Conservation (phyloP, 352 stramenopile species). For the Phytopythium delawarense region DNA sequence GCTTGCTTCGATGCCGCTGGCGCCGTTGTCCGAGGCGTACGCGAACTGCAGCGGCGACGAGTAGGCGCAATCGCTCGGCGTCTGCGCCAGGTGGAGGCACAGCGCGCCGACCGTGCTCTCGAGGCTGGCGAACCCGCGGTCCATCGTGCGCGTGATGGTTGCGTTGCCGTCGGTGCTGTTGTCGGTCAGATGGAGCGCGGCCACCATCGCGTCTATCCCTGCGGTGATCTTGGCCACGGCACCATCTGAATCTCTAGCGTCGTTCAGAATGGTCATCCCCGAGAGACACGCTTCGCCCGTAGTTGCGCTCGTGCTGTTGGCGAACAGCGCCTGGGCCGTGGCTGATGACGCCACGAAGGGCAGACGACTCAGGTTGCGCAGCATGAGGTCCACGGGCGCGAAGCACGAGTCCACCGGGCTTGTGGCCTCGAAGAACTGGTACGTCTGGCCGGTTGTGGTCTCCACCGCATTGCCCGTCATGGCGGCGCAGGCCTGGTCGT, state of each 20-base stretch:
- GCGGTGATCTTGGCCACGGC: conserved; percentile 5
- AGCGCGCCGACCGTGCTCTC: neutral
- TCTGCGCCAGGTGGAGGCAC: conserved; percentile 7
- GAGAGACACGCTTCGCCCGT: conserved; percentile 8
- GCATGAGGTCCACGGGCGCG: conserved; percentile 27
- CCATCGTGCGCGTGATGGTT: conserved; percentile 4
- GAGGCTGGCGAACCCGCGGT: conserved; percentile 12
- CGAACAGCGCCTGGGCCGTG: conserved; percentile 3
- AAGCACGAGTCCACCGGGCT: conserved; percentile 30
- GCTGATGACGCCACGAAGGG: conserved; percentile 13
- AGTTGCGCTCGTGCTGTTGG: conserved; percentile 3
- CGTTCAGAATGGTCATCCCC: conserved; percentile 11
- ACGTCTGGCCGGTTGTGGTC: conserved; percentile 15
- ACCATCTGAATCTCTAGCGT: conserved; percentile 4
- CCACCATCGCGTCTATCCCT: conserved; percentile 9
- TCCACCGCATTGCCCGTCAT: conserved; percentile 30
- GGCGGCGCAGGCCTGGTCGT: conserved; percentile 25
- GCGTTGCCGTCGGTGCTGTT: conserved; percentile 3
- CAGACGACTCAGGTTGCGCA: conserved; percentile 27
- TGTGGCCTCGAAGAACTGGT: conserved; percentile 25
- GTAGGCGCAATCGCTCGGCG: conserved; percentile 8
- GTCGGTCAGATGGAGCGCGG: conserved; percentile 1
- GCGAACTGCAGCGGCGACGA: conserved; percentile 8
- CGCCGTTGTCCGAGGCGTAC: conserved; percentile 6
- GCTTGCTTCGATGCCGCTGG: neutral